phyloP scores from a whole-genome alignment of 257 asterid genomes.

The Cordia subcordata region DNA sequence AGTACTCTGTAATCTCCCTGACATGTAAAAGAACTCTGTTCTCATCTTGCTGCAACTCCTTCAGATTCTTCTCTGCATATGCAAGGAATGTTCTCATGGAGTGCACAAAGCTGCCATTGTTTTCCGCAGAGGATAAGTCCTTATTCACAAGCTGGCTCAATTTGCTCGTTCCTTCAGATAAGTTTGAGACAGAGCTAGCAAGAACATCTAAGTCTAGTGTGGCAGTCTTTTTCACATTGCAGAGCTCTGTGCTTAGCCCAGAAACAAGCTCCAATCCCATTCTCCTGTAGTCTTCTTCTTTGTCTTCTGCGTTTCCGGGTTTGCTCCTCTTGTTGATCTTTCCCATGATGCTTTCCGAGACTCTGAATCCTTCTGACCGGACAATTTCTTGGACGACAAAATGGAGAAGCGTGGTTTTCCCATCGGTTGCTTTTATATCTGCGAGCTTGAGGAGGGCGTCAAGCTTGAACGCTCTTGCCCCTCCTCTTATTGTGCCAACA shows the following conservation, averaged over 20 bases:
- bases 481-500: conserved; percentile 87
- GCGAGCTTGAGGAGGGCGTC: conserved; percentile 90
- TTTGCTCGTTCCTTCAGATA: conserved; percentile 44
- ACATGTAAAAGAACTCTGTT: conserved; percentile 55
- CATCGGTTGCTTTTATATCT: conserved; percentile 90
- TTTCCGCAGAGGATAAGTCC: conserved; percentile 44
- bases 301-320: conserved; percentile 33
- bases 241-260: conserved; percentile 65
- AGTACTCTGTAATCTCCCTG: conserved; percentile 76
- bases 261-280: conserved; percentile 93
- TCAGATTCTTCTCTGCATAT: conserved; percentile 51
- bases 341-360: conserved; percentile 93
- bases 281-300: conserved; percentile 63
- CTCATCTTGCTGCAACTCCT: conserved; percentile 73
- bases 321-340: conserved; percentile 54
- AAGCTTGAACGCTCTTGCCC: conserved; percentile 90
- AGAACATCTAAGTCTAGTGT: conserved; percentile 75
- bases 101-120: conserved; percentile 47
- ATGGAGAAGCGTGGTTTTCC: conserved; percentile 87
- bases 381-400: conserved; percentile 88
- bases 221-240: conserved; percentile 93
- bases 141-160: conserved; percentile 31
- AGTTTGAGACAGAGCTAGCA: conserved; percentile 67
- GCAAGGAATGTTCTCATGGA: conserved; percentile 55
- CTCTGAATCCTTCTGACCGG: conserved; percentile 82